Percentiles rank a stretch among this genome's conserved stretches.
Conservation (phyloP, 345 rosid genomes). For the Salix viminalis region DNA sequence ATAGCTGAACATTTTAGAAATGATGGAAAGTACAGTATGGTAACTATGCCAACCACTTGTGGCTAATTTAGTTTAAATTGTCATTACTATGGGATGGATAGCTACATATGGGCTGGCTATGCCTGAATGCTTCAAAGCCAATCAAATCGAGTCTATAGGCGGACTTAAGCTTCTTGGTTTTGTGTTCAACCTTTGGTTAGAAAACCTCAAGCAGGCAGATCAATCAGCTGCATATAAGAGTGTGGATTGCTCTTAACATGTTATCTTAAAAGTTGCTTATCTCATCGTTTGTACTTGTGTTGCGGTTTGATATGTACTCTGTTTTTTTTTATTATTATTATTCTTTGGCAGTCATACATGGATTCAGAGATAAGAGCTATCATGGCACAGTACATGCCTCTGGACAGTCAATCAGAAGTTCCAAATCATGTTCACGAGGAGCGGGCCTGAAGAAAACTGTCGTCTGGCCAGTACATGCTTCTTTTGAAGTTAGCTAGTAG, state of each 20-base stretch:
- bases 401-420: conserved; percentile 75
- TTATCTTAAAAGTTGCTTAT: not conserved
- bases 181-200: not conserved
- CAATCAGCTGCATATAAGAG: not conserved
- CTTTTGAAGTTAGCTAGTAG: conserved; percentile 3
- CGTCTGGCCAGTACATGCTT: not conserved
- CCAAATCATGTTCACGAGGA: conserved; percentile 57
- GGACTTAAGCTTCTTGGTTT: not conserved
- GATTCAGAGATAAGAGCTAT: conserved; percentile 96
- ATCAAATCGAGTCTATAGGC: not conserved
- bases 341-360: conserved; percentile 72
- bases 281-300: not conserved
- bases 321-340: not conserved
- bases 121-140: not conserved
- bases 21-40: not conserved
- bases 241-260: not conserved
- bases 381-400: conserved; percentile 98
- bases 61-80: not conserved
- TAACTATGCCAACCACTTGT: not conserved
- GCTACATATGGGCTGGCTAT: not conserved
- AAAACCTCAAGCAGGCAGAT: not conserved
- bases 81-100: not conserved
- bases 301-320: too few species aligned
- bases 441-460: conserved; percentile 40
- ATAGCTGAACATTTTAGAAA: not conserved